Evolutionary conservation across 1,139 yeast species (phyloP), one percentile per base, ranked within the genome.

Genomic region (Blastobotrys proliferans): DNA sequence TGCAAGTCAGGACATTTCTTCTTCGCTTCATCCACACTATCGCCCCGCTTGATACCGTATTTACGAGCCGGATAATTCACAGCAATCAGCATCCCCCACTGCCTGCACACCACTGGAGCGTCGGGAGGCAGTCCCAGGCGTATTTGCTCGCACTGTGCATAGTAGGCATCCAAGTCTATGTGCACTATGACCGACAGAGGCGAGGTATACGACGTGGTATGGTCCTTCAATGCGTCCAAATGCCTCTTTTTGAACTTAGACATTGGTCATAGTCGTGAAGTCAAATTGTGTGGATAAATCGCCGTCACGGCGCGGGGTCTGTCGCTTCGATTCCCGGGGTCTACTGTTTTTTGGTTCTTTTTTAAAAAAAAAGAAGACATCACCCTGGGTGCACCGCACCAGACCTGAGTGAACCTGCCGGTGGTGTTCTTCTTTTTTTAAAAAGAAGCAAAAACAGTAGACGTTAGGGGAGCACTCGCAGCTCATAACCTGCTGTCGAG

Each of bases 81-180:
- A 0, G 98, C 98, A 45, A 92, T 90, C 4, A 92, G 67, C 0
- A 90, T 73, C 43, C 74, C 73, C 98, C 98, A 92, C 57, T 92
- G 98, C 3, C 87, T 87, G 61, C 97, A 90, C 0, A 90, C 97
- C 2, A 92, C 83, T 0, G 98, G 97, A 48, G 80, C 90, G 1
- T 79, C 77, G 1, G 69, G 69, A 1, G 79, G 64, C 10, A 83
- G 65, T 0, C 81, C 81, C 19, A 87, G 70, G 35, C 97, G 66
- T 6, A 85, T 69, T 55, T 84, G 94, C 56, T 92, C 97, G 28
- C 84, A 94, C 58, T 92, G 98, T 0, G 98, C 70, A 64, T 85
- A 92, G 63, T 90, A 92, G 11, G 97, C 97, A 65, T 92, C 95
- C 52, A 87, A 74, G 64, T 92, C 98, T 29, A 92, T 74, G 54